Evolutionary conservation across 129 eudicot genomes (phyloP).

Genomic region (sunflower (Helianthus annuus)): DNA sequence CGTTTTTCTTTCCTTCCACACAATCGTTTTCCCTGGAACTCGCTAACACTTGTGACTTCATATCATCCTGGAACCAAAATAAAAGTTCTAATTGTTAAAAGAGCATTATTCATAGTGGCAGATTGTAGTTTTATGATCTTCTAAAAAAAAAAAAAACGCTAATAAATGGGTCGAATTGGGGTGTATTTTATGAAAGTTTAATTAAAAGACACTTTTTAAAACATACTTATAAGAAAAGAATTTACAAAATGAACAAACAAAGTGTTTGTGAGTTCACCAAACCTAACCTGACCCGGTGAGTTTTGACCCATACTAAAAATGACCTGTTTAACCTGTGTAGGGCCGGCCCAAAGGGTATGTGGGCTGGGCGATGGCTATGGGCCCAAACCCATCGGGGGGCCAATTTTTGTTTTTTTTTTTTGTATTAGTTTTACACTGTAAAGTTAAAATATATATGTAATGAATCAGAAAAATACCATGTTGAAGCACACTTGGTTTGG

Average conservation of each 20-base stretch:
- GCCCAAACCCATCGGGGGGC: too few relatives aligned
- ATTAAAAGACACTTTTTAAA: too few relatives aligned
- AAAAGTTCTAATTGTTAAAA: background rate
- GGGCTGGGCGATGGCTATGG: too few relatives aligned
- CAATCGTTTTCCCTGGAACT: background rate
- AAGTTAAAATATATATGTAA: too few relatives aligned
- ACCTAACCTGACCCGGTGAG: background rate
- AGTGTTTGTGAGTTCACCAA: background rate
- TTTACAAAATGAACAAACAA: too few relatives aligned
- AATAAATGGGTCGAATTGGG: background rate
- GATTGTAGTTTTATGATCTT: background rate
- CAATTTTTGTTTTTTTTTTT: too few relatives aligned
- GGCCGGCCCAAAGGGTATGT: too few relatives aligned
- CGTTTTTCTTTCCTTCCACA: conserved; percentile 11
- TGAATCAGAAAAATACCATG: too few relatives aligned
- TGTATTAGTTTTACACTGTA: too few relatives aligned
- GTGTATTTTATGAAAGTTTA: background rate
- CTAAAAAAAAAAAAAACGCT: background rate
- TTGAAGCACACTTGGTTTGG: too few relatives aligned
- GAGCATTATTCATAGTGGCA: background rate
- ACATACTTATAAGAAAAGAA: too few relatives aligned
- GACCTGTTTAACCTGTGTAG: background rate
- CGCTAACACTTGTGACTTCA: conserved; percentile 1
- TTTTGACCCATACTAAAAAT: background rate
- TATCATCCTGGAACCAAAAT: conserved; percentile 16